Conservation (phyloP, 2,329 filamentous ascomycete species). For the Verticillium longisporum region DNA sequence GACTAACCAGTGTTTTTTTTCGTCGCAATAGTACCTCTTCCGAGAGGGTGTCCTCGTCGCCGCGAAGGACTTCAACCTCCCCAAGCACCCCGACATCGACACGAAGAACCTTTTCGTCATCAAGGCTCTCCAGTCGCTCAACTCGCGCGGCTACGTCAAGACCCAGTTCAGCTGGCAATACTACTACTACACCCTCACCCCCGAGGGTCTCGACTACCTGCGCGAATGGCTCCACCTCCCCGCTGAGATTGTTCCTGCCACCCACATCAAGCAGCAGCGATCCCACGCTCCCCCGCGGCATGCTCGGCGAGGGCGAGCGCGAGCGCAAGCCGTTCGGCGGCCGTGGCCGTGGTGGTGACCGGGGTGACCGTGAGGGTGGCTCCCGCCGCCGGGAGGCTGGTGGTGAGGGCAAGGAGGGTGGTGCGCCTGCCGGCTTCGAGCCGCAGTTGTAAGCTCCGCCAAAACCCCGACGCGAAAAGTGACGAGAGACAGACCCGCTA, state of each 20-base stretch:
- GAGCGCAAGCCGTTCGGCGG: constrained; percentile 77
- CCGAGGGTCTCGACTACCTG: constrained; percentile 99
- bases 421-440: constrained; percentile 85
- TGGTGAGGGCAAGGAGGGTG: constrained; percentile 83
- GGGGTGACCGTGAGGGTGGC: constrained; percentile 80
- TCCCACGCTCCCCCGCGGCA: constrained; percentile 94
- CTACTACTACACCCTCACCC: constrained; percentile 99
- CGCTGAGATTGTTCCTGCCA: constrained; percentile 98
- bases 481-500: constrained; percentile 22
- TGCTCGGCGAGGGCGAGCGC: constrained; percentile 83
- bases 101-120: constrained; percentile 99
- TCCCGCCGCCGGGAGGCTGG: constrained; percentile 87
- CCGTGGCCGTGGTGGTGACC: constrained; percentile 68
- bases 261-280: constrained; percentile 99
- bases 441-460: constrained; percentile 70
- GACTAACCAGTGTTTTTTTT: constrained; percentile 13
- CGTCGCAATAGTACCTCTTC: constrained; percentile 78
- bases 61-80: constrained; percentile 98
- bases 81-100: constrained; percentile 97
- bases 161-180: constrained; percentile 99
- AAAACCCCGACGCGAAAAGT: no score
- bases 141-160: constrained; percentile 97
- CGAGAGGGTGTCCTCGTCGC: constrained; percentile 89
- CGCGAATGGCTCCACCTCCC: constrained; percentile 99
- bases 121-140: constrained; percentile 98